A percentile compares a stretch with the other conserved stretches of the same genome.
Evolutionary conservation across 495 filamentous ascomycete genomes (phyloP).

Genomic region (Aspergillus saccharolyticus): DNA sequence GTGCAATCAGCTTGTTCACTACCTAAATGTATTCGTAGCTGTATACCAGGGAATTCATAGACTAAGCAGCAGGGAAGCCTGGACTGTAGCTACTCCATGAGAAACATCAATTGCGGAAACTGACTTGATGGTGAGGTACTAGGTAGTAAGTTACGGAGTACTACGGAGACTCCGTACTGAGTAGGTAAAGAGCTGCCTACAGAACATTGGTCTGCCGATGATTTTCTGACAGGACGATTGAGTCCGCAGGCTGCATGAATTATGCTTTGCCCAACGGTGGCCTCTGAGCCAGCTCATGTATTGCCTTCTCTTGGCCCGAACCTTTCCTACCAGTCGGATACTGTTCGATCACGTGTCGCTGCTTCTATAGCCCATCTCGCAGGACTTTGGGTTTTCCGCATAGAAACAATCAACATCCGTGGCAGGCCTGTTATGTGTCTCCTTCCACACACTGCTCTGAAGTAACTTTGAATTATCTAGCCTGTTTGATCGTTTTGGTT

Average conservation of each 20-base stretch:
- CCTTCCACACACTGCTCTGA: background rate
- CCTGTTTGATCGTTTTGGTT: background rate
- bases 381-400: too few species aligned
- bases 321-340: slow-evolving; percentile 9
- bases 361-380: background rate
- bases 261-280: background rate
- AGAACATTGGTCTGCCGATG: background rate
- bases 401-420: background rate
- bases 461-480: background rate
- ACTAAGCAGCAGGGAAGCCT: background rate
- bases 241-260: background rate
- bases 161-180: too few species aligned
- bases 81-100: background rate
- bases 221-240: background rate
- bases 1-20: background rate
- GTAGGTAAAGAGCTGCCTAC: background rate
- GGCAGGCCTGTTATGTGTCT: background rate
- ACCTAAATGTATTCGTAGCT: background rate
- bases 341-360: slow-evolving; percentile 12
- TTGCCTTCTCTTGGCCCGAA: background rate
- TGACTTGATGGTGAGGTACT: too few species aligned
- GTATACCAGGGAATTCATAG: background rate
- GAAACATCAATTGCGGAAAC: too few species aligned
- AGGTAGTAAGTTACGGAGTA: too few species aligned
- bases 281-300: background rate